Base-by-base conservation (phyloP, 768 basidiomycete species). In the Candolleomyces efflorescens region DNA sequence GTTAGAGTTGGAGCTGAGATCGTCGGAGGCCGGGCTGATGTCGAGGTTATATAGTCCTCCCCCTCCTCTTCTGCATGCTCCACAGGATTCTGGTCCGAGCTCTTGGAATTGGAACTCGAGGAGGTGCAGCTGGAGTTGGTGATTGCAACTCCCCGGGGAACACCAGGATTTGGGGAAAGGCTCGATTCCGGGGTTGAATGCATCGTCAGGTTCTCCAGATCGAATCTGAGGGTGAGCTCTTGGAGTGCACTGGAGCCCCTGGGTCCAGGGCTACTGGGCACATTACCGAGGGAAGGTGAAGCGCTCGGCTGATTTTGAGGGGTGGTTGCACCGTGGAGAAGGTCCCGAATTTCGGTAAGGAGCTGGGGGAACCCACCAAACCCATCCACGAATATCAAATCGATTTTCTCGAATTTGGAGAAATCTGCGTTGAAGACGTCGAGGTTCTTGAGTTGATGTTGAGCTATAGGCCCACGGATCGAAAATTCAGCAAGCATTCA, bases 121-220 rank as follows among this genome's bases (percentile, higher is more conserved):
- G n/a, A n/a, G n/a, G n/a, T n/a, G 32, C 7, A 32, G 32, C 11
- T 32, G 32, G 32, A 32, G 32, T 32, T 32, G 32, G 32, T 4
- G 3, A 44, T 22, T 10, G n/a, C 43, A 3, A 22, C 43, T 44
- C n/a, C 43, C 7, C 43, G 43, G 43, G 20, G 43, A n/a, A 17
- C n/a, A 44, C 32, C 32, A 44, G 43, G 20, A 44, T n/a, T 22
- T 17, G n/a, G n/a, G 17, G 49, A 36, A 24, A 50, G 10, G 22
- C 17, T 50, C 3, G 49, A 50, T 20, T 50, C 49, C 26, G 49
- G 49, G 5, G 20, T 50, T 11, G 27, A 50, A 11, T 50, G 49
- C 49, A 50, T 50, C 13, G 49, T 50, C 26, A 50, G 24, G 27
- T 50, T 50, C 49, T 50, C 49, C 24, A 50, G 49, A 36, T 50